A percentile compares a stretch with the other conserved stretches of the same genome.
Conservation (phyloP, 1,284 basidiomycete species). For the Melampsora occidentalis region DNA sequence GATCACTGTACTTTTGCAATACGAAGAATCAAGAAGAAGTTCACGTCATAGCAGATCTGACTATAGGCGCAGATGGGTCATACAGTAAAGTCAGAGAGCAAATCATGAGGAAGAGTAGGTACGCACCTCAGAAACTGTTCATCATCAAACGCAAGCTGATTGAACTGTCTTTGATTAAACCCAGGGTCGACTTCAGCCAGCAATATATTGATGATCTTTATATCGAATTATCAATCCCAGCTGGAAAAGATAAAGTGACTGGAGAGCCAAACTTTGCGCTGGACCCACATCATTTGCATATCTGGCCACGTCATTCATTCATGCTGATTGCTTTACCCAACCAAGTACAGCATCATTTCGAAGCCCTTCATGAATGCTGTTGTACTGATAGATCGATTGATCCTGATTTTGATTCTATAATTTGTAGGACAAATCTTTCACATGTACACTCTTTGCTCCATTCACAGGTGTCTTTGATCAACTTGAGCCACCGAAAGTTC, state of each 20-base stretch:
- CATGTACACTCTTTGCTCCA: slow-evolving; percentile 82
- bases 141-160: background rate
- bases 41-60: slow-evolving; percentile 28
- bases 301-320: slow-evolving; percentile 97
- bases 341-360: slow-evolving; percentile 62
- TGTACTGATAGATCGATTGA: background rate
- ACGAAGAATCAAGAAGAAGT: slow-evolving; percentile 48
- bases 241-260: slow-evolving; percentile 57
- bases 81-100: slow-evolving; percentile 79
- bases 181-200: slow-evolving; percentile 87
- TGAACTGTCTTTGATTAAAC: slow-evolving; percentile 16
- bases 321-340: slow-evolving; percentile 99
- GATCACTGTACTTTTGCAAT: slow-evolving; percentile 47
- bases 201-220: slow-evolving; percentile 93
- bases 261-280: slow-evolving; percentile 68
- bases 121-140: slow-evolving; percentile 51
- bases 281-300: slow-evolving; percentile 93
- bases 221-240: slow-evolving; percentile 90
- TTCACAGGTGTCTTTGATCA: slow-evolving; percentile 67
- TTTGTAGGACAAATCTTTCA: slow-evolving; percentile 62
- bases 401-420: slow-evolving; percentile 62
- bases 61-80: slow-evolving; percentile 74
- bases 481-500: slow-evolving; percentile 51
- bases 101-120: slow-evolving; percentile 86
- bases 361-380: background rate